These are phyloP conservation scores for Malus hybrid DNA, from an alignment of 331 rosid species.

Conservation along the genomic window DNA sequence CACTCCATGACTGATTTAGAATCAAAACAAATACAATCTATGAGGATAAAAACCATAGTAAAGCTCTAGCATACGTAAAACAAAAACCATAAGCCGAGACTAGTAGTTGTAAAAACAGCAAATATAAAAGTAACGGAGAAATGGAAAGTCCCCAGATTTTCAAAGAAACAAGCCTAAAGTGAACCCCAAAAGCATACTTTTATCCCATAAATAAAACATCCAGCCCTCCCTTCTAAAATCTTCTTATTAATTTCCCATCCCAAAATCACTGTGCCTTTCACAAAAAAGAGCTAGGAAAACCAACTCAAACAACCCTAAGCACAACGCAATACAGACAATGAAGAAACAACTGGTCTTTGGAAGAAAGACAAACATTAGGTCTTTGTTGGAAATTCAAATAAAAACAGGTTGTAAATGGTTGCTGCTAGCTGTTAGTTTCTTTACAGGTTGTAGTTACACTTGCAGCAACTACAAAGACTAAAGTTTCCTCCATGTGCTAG, in stretches of 20 bases:
- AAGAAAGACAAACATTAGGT: background rate
- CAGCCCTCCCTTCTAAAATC: background rate
- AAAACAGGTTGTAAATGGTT: no score
- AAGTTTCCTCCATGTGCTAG: no score
- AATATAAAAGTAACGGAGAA: background rate
- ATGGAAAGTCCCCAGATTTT: background rate
- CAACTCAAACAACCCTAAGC: background rate
- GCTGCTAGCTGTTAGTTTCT: no score
- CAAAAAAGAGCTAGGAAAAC: background rate
- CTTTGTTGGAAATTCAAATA: background rate
- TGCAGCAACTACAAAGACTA: no score
- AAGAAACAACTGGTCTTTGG: background rate
- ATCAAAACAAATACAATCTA: background rate
- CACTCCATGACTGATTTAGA: constrained; percentile 63
- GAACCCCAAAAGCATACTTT: background rate
- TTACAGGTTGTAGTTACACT: no score
- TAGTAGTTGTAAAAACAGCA: background rate
- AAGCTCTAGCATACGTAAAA: no score
- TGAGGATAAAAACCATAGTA: background rate
- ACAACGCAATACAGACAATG: background rate
- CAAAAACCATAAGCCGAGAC: background rate
- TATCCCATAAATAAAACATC: background rate
- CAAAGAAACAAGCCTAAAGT: background rate
- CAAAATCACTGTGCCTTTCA: background rate
- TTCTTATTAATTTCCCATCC: background rate